Conservation (phyloP, 2,329 filamentous ascomycete species). For the Bipolaris oryzae region DNA sequence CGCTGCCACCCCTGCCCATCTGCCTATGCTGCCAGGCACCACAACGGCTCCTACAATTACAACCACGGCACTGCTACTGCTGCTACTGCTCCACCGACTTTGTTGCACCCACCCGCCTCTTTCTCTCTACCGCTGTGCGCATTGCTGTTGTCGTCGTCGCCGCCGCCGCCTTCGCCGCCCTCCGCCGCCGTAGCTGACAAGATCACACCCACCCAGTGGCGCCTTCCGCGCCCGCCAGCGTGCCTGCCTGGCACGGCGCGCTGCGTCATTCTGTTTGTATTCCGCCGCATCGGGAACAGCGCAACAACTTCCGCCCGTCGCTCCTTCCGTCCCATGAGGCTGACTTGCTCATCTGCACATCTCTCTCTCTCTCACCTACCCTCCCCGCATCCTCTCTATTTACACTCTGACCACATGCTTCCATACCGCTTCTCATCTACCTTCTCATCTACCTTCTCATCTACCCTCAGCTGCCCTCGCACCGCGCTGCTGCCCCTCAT, state of each 20-base stretch:
- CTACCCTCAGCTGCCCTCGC: background rate
- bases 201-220: background rate
- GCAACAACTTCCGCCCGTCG: slow-evolving; percentile 14
- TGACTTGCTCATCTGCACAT: background rate
- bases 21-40: slow-evolving; percentile 26
- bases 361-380: background rate
- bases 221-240: slow-evolving; percentile 22
- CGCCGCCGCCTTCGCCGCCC: background rate
- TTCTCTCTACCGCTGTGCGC: background rate
- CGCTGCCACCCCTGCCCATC: slow-evolving; percentile 33
- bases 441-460: background rate
- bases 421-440: background rate
- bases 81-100: background rate
- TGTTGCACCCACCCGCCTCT: slow-evolving; percentile 31
- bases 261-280: slow-evolving; percentile 24
- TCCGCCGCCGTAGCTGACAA: slow-evolving; percentile 2
- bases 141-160: background rate
- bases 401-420: background rate
- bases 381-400: background rate
- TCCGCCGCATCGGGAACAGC: slow-evolving; percentile 25
- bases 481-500: background rate
- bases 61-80: slow-evolving; percentile 20
- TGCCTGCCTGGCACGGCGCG: slow-evolving; percentile 22
- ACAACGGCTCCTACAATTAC: slow-evolving; percentile 3
- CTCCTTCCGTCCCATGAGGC: slow-evolving; percentile 16